Evolutionary conservation across 2,329 filamentous ascomycete species (phyloP).

Genomic region (Didymella keratinophila): DNA sequence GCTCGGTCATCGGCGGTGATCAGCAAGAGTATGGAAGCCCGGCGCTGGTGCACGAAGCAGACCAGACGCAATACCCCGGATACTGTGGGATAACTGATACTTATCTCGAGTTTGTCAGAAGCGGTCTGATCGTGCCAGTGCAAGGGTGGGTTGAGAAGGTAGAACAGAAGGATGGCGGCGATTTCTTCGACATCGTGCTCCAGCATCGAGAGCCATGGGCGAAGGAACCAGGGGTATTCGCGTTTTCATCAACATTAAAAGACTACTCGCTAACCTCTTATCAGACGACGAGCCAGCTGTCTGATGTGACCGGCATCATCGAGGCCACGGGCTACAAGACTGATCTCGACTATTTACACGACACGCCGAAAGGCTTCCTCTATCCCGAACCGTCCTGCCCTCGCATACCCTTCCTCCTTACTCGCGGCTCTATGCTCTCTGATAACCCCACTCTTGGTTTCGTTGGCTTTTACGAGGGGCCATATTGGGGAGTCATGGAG

Average conservation of each 20-base stretch:
- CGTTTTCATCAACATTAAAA: background rate
- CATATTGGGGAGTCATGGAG: conserved; percentile 88
- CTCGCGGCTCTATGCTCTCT: conserved; percentile 71
- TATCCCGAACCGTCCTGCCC: conserved; percentile 65
- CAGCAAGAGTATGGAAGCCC: conserved; percentile 51
- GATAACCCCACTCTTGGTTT: conserved; percentile 73
- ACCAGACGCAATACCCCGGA: conserved; percentile 61
- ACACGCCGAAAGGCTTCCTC: conserved; percentile 63
- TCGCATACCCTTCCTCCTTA: conserved; percentile 64
- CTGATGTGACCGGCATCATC: conserved; percentile 64
- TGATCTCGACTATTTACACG: conserved; percentile 70
- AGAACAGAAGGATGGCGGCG: conserved; percentile 11
- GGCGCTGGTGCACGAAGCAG: conserved; percentile 51
- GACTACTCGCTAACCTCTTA: conserved; percentile 12
- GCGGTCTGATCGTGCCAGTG: conserved; percentile 57
- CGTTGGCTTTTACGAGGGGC: conserved; percentile 83
- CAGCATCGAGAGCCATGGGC: conserved; percentile 29
- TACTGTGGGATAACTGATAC: conserved; percentile 75
- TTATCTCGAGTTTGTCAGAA: conserved; percentile 77
- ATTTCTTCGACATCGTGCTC: conserved; percentile 17
- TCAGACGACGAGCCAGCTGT: conserved; percentile 20
- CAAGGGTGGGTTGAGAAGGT: conserved; percentile 48
- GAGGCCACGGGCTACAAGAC: conserved; percentile 77
- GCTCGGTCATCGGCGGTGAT: conserved; percentile 54
- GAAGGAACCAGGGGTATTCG: conserved; percentile 3